A percentile compares a stretch with the other conserved stretches of the same genome.
phyloP scores from a whole-genome alignment of 768 basidiomycete genomes.

The Megacollybia marginata region DNA sequence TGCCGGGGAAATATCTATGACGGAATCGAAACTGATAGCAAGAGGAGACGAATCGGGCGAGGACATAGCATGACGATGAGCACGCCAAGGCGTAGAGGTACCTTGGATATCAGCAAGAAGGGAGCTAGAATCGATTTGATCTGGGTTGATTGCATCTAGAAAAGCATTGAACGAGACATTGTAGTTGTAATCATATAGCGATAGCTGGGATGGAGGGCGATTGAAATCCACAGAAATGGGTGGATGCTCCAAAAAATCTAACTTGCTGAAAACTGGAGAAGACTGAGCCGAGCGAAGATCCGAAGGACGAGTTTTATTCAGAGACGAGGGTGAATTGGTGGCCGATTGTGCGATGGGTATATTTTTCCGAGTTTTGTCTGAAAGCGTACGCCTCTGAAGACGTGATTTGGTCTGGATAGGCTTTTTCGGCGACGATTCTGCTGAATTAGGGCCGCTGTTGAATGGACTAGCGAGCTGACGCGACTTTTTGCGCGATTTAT shows the following conservation, averaged over 20 bases:
- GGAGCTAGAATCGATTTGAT: background rate
- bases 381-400: constrained; percentile 32
- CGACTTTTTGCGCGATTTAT: constrained; percentile 8
- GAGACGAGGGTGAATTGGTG: constrained; percentile 10
- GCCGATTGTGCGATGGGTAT: constrained; percentile 7
- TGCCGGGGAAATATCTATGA: background rate
- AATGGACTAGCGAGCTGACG: constrained; percentile 36
- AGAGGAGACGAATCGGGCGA: background rate
- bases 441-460: constrained; percentile 35
- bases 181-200: constrained; percentile 14
- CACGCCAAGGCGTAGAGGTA: constrained; percentile 6
- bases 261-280: background rate
- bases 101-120: constrained; percentile 3
- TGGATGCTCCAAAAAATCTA: constrained; percentile 1
- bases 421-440: constrained; percentile 26
- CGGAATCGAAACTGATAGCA: background rate
- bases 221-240: constrained; percentile 10
- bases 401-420: constrained; percentile 11
- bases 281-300: constrained; percentile 11
- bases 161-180: constrained; percentile 4
- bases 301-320: constrained; percentile 10
- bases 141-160: constrained; percentile 5
- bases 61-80: background rate
- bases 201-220: constrained; percentile 15
- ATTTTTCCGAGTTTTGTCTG: constrained; percentile 17